phyloP scores from a whole-genome alignment of 129 eudicot species.

The Calendula officinalis region DNA sequence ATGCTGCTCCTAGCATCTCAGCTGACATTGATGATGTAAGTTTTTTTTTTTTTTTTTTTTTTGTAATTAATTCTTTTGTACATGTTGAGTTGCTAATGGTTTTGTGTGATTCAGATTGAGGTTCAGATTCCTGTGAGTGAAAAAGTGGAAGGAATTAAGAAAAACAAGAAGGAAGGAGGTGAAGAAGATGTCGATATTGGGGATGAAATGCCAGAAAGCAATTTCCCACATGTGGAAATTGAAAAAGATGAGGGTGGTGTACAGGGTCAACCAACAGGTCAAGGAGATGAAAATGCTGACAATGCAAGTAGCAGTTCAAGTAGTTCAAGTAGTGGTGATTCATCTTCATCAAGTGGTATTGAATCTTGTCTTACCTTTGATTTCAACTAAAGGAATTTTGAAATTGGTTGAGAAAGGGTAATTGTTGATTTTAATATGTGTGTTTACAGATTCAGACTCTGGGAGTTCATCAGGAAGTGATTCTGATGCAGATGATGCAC shows the following conservation, averaged over 20 bases:
- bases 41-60: background rate
- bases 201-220: slow-evolving; percentile 80
- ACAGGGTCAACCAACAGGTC: slow-evolving; percentile 33
- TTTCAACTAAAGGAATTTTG: too few species aligned
- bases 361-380: slow-evolving; percentile 53
- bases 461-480: slow-evolving; percentile 94
- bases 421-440: slow-evolving; percentile 9
- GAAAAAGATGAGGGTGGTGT: slow-evolving; percentile 80
- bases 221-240: slow-evolving; percentile 81
- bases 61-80: background rate
- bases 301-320: slow-evolving; percentile 76
- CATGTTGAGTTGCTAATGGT: background rate
- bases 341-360: slow-evolving; percentile 93
- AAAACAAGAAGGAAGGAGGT: slow-evolving; percentile 54
- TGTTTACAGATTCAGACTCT: slow-evolving; percentile 88
- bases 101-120: slow-evolving; percentile 29
- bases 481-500: slow-evolving; percentile 88
- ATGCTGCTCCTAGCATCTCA: slow-evolving; percentile 21
- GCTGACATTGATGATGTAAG: slow-evolving; percentile 60
- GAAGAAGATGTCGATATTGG: slow-evolving; percentile 91
- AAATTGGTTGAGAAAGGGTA: slow-evolving; percentile 10
- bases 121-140: slow-evolving; percentile 32
- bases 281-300: slow-evolving; percentile 31
- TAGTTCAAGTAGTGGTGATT: slow-evolving; percentile 88
- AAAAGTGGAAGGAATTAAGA: slow-evolving; percentile 42